A percentile compares a stretch with the other conserved stretches of the same genome.
Conservation (phyloP, 2,329 filamentous ascomycete species). For the Colletotrichum tropicale region DNA sequence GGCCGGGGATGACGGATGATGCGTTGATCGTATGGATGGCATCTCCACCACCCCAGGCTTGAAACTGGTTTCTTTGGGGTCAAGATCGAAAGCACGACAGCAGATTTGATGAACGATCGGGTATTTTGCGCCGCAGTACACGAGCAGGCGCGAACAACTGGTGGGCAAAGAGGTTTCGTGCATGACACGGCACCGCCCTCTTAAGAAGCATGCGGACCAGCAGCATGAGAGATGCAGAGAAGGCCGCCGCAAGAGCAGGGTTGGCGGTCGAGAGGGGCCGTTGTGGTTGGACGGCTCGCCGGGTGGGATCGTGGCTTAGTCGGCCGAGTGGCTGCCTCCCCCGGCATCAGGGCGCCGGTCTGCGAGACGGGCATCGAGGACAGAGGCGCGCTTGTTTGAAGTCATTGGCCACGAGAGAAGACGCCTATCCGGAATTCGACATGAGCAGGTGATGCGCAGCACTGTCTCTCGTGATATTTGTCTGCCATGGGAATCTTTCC, state of each 20-base stretch:
- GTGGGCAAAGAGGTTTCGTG: conserved; percentile 15
- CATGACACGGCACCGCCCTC: conserved; percentile 10
- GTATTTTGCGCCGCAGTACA: background rate
- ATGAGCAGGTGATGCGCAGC: background rate
- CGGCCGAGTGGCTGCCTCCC: conserved; percentile 12
- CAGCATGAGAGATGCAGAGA: background rate
- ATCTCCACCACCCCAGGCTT: background rate
- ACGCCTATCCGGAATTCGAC: background rate
- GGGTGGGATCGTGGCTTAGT: conserved; percentile 11
- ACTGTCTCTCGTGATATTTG: background rate
- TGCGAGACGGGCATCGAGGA: background rate
- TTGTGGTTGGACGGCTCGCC: conserved; percentile 5
- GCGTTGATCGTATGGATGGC: background rate
- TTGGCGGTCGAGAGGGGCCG: background rate
- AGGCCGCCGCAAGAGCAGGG: background rate
- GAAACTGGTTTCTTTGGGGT: conserved; percentile 7
- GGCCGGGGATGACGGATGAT: background rate
- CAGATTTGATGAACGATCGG: conserved; percentile 10
- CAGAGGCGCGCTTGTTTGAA: background rate
- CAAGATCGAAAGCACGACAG: background rate
- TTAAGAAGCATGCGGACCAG: conserved; percentile 9
- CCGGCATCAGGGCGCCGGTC: background rate
- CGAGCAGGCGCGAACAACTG: background rate
- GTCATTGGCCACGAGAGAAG: background rate
- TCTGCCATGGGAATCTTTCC: background rate